Evolutionary conservation across 495 filamentous ascomycete genomes (phyloP), one percentile per base, ranked within the genome.

Genomic region (Amniculicola lignicola): DNA sequence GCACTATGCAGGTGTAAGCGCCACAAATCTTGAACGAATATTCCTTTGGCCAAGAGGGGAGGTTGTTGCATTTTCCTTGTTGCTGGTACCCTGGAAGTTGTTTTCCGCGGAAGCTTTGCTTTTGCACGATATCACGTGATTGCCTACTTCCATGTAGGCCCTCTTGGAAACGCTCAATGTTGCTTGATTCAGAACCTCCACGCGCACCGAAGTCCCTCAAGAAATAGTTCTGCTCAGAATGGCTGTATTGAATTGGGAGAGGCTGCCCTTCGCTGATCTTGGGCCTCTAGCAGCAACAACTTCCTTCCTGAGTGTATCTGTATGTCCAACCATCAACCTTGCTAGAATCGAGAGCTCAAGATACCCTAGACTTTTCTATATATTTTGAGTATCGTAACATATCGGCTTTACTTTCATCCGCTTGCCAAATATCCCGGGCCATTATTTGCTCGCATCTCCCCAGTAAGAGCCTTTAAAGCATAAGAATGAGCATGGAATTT

Each of bases 401-500:
- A 58, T 21, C 35, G 55, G 35, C 29, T 58, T 9, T 61, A 61
- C 19, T 54, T 61, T 12, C 57, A 61, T 33, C 57, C 57, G n/a
- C 57, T 61, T 25, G 50, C 57, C 12, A 54, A 52, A 33, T 61
- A 44, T 43, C 57, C 57, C 6, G 57, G 57, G 0, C 57, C 57
- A 2, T 28, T 49, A n/a, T 43, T 55, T 4, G 42, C 50, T 24
- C 24, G 48, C 22, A 15, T 61, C 1, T 18, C 42, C 33, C 35
- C 49, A 9, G 56, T 59, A 31, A 2, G 31, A 14, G 7, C 23
- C 15, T 3, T 28, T 25, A n/a, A 28, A 16, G 19, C 7, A 11
- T 15, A 23, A 12, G 11, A 14, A 18, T 15, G 4, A 21, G 12
- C 25, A 18, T 25, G 1, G n/a, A n/a, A n/a, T n/a, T n/a, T n/a